Conservation (phyloP, 768 basidiomycete species). For the Tricholomella constricta region DNA sequence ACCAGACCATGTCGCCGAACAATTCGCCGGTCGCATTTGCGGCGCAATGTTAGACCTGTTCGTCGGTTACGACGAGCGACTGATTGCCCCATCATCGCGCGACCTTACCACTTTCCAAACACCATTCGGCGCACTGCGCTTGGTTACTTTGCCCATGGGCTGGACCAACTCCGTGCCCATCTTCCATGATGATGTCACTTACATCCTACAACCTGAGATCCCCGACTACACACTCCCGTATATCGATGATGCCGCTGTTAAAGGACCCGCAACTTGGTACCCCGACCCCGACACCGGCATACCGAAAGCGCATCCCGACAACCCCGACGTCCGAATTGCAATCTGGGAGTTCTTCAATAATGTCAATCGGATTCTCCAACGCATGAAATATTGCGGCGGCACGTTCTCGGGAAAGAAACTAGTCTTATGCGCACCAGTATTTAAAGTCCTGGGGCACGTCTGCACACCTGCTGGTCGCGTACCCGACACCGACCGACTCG, state of each 20-base stretch:
- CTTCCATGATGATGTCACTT: slow-evolving; percentile 39
- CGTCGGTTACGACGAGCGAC: slow-evolving; percentile 36
- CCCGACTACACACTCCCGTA: slow-evolving; percentile 35
- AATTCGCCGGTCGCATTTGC: slow-evolving; percentile 26
- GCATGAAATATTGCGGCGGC: slow-evolving; percentile 35
- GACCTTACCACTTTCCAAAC: slow-evolving; percentile 42
- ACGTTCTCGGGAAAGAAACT: slow-evolving; percentile 41
- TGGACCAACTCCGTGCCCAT: slow-evolving; percentile 30
- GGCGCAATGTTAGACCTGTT: slow-evolving; percentile 35
- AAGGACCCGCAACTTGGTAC: slow-evolving; percentile 35
- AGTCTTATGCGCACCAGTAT: slow-evolving; percentile 25
- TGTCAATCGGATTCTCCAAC: slow-evolving; percentile 38
- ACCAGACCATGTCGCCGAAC: slow-evolving; percentile 33
- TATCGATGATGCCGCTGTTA: slow-evolving; percentile 40
- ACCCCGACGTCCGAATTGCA: slow-evolving; percentile 36
- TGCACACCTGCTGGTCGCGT: slow-evolving; percentile 38
- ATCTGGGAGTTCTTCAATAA: slow-evolving; percentile 40
- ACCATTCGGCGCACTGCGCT: slow-evolving; percentile 32
- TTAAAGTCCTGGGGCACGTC: slow-evolving; percentile 36
- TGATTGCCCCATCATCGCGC: slow-evolving; percentile 19
- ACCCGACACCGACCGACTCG: too few relatives aligned
- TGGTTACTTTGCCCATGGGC: slow-evolving; percentile 33
- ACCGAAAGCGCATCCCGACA: slow-evolving; percentile 37
- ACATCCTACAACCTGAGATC: slow-evolving; percentile 41
- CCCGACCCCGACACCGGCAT: slow-evolving; percentile 21